Base-by-base conservation (phyloP, 2,329 filamentous ascomycete genomes). In the Xylaria sp. region DNA sequence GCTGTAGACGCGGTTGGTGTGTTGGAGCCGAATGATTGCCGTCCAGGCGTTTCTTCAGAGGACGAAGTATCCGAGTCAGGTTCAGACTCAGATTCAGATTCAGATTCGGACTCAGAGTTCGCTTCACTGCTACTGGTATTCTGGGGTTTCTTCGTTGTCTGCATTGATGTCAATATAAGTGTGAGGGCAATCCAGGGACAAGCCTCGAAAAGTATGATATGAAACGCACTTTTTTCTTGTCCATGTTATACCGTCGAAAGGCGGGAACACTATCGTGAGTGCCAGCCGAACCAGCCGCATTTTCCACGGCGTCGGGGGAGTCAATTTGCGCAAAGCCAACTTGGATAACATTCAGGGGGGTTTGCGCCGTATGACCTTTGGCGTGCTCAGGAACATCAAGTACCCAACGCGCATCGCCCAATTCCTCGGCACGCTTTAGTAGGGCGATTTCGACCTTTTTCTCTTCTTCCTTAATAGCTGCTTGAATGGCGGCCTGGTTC, bases 331-430 rank as follows among this genome's bases (percentile, higher is more conserved):
- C 85, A 78, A 85, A 90, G 19, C 88, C 87, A 65, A 86, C 85
- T 70, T 89, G 89, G 56, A 92, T 86, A 42, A 94, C 84, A 62
- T 85, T 84, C 61, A 88, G 77, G 30, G 81, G 82, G 48, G 81
- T 75, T 65, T 82, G 78, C 51, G 79, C 69, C 63, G 73, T 72
- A 72, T 74, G 75, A 61, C 62, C 69, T 71, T 70, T 67, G 34
- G 73, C 67, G 30, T 77, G 73, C 45, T 84, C 80, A 56, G 82
- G 81, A 61, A 88, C 85, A 69, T 88, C 89, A 64, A 94, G 81
- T 19, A 92, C 90, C 92, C 92, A 95, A 77, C 90, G 89, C 19
- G 90, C 91, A 78, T 94, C 92, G 61, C 90, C 89, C 51, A 87
- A 81, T 70, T 88, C 85, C 19, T 86, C 85, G 8, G 88, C 88